These are phyloP conservation scores for Cymbopogon flexuosus DNA, from an alignment of 202 grass and related monocot species.

Conservation along the genomic window DNA sequence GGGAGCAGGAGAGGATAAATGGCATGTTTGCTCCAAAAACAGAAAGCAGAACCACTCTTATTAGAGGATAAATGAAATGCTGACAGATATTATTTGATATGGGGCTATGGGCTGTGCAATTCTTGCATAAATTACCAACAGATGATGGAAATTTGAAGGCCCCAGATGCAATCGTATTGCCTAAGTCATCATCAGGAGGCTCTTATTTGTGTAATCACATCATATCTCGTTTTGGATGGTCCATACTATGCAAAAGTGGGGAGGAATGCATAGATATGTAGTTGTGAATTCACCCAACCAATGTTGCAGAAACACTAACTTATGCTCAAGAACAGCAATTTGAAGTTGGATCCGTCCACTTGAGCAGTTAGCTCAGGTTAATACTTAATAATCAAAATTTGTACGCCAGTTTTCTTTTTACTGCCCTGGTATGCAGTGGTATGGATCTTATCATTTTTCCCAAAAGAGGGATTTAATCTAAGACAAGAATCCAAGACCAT, in stretches of 20 bases:
- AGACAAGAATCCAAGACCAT: background rate
- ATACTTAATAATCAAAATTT: background rate
- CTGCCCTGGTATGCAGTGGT: background rate
- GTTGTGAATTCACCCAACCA: background rate
- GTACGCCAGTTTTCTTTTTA: background rate
- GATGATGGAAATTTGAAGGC: background rate
- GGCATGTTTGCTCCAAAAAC: slow-evolving; percentile 21
- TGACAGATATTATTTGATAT: background rate
- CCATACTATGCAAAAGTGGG: background rate
- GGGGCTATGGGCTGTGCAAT: background rate
- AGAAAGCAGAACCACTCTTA: background rate
- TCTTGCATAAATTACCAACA: background rate
- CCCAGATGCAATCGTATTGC: background rate
- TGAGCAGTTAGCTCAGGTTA: background rate
- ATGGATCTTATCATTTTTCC: background rate
- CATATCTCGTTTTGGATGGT: background rate
- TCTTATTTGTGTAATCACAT: background rate
- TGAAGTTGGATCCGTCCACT: background rate
- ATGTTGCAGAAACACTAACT: background rate
- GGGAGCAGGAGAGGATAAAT: slow-evolving; percentile 49
- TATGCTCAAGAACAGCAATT: background rate
- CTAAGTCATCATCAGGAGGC: background rate
- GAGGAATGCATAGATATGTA: background rate
- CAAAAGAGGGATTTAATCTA: background rate
- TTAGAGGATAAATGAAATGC: slow-evolving; percentile 8